These are phyloP conservation scores for Colletotrichum horii DNA, from an alignment of 2,329 filamentous ascomycete genomes.

Conservation along the genomic window DNA sequence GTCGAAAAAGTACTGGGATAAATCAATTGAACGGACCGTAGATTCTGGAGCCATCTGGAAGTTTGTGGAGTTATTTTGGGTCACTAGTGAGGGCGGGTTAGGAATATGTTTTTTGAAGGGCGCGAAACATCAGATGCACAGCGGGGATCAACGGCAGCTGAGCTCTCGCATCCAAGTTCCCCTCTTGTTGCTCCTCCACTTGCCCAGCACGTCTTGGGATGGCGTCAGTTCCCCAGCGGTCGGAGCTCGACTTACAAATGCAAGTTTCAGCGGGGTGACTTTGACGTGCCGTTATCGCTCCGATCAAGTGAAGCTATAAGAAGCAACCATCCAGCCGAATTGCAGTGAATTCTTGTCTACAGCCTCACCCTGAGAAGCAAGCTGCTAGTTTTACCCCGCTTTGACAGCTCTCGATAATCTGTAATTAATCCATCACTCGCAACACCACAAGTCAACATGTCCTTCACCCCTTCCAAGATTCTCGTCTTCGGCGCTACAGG, in stretches of 20 bases:
- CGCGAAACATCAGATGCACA: background rate
- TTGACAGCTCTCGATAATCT: background rate
- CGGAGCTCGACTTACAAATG: conserved; percentile 9
- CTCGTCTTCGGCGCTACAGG: conserved; percentile 44
- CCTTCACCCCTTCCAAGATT: conserved; percentile 9
- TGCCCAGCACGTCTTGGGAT: conserved; percentile 3
- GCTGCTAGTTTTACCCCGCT: background rate
- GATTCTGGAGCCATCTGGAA: background rate
- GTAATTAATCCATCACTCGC: background rate
- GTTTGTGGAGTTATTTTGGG: background rate
- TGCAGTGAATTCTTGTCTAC: background rate
- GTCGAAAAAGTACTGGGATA: background rate
- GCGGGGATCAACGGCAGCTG: background rate
- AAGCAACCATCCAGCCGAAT: background rate
- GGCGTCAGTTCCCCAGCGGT: conserved; percentile 3
- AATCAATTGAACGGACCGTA: background rate
- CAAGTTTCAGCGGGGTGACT: conserved; percentile 8
- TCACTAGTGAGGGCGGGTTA: background rate
- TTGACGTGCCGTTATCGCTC: conserved; percentile 2
- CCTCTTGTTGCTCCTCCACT: conserved; percentile 6
- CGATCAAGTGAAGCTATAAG: background rate
- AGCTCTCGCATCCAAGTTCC: conserved; percentile 11
- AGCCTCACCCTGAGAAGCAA: background rate
- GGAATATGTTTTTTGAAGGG: background rate
- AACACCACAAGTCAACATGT: background rate